Evolutionary conservation across 2,329 filamentous ascomycete species (phyloP).

Genomic region (Talaromyces sp.): DNA sequence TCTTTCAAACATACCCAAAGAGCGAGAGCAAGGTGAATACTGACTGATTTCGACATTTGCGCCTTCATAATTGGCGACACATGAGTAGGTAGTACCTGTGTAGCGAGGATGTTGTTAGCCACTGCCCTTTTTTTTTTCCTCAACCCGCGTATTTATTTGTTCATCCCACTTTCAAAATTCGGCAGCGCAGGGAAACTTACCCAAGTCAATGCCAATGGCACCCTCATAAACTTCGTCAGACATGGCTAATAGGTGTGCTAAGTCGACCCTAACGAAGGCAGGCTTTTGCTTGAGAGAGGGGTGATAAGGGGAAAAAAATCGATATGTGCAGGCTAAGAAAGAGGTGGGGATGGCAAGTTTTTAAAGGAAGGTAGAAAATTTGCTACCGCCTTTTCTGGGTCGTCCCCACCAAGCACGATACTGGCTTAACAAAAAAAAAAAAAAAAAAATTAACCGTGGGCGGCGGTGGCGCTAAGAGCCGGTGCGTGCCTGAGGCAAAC

Average conservation of each 20-base stretch:
- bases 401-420: background rate
- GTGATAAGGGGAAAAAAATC: conserved; percentile 10
- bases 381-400: conserved; percentile 14
- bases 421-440: background rate
- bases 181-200: conserved; percentile 51
- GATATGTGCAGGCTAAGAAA: conserved; percentile 15
- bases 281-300: conserved; percentile 13
- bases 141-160: background rate
- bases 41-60: conserved; percentile 98
- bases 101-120: background rate
- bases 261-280: conserved; percentile 35
- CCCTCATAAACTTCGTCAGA: conserved; percentile 98
- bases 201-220: conserved; percentile 99
- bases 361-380: conserved; percentile 18
- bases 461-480: background rate
- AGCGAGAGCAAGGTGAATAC: conserved; percentile 39
- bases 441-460: background rate
- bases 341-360: conserved; percentile 19
- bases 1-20: background rate
- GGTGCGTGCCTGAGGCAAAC: background rate
- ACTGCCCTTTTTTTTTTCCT: background rate
- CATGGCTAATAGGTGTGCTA: conserved; percentile 51
- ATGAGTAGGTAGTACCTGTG: conserved; percentile 97
- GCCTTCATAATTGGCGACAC: conserved; percentile 98
- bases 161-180: background rate